Conservation (phyloP, 75 land plant species). For the Pinus taeda region DNA sequence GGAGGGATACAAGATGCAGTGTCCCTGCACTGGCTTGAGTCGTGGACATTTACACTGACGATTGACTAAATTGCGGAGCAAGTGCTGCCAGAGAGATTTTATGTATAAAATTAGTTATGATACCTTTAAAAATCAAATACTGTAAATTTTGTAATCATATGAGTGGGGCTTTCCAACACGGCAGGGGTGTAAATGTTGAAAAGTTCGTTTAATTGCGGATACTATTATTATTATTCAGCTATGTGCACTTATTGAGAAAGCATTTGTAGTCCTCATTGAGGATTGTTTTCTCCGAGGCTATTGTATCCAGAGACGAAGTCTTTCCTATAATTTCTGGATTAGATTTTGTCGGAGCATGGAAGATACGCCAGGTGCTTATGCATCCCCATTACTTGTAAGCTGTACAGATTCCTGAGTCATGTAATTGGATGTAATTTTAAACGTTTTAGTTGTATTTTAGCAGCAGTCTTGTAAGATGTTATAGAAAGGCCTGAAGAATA, state of each 20-base stretch:
- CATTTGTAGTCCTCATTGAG: background rate
- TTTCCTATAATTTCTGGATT: background rate
- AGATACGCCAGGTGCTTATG: background rate
- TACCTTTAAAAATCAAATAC: slow-evolving; percentile 5
- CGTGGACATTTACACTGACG: background rate
- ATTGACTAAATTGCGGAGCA: background rate
- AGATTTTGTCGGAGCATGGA: slow-evolving; percentile 10
- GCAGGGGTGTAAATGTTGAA: background rate
- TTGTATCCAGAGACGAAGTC: slow-evolving; percentile 4
- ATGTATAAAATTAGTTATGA: slow-evolving; percentile 6
- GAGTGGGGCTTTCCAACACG: slow-evolving; percentile 6
- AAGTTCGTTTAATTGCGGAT: slow-evolving; percentile 6
- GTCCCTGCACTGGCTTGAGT: slow-evolving; percentile 38
- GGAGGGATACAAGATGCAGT: slow-evolving; percentile 38
- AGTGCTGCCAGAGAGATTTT: background rate
- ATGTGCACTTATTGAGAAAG: background rate
- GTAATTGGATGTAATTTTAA: too few relatives aligned
- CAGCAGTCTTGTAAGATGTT: background rate
- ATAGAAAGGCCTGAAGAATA: background rate
- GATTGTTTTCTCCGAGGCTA: slow-evolving; percentile 10
- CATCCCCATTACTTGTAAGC: too few relatives aligned
- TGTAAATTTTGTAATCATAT: slow-evolving; percentile 9
- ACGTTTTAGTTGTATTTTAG: background rate
- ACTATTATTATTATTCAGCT: background rate
- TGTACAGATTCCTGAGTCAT: too few relatives aligned